A percentile compares a stretch with the other conserved stretches of the same genome.
Conservation (phyloP, 331 rosid genomes). For the Malus hybrid region DNA sequence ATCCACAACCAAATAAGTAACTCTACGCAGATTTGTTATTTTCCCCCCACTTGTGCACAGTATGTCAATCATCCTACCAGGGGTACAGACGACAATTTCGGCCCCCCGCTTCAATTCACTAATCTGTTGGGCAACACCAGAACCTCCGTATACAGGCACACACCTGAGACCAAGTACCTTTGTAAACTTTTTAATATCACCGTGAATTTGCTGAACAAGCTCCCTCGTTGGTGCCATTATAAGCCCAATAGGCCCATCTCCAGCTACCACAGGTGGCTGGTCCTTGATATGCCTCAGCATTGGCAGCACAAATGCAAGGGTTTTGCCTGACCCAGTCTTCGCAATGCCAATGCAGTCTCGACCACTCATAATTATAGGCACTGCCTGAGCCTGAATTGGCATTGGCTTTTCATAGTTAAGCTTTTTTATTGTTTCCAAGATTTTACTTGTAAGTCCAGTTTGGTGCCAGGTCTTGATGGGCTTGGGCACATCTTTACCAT, state of each 20-base stretch:
- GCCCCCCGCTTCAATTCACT: slow-evolving; percentile 92
- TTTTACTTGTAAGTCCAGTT: slow-evolving; percentile 87
- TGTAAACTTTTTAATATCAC: slow-evolving; percentile 72
- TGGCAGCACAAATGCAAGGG: slow-evolving; percentile 91
- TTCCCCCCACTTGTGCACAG: slow-evolving; percentile 91
- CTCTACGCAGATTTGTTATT: slow-evolving; percentile 84
- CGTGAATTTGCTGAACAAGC: slow-evolving; percentile 91
- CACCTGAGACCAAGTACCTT: slow-evolving; percentile 73
- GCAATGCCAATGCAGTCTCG: slow-evolving; percentile 91
- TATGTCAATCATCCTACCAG: slow-evolving; percentile 97
- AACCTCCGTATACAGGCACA: slow-evolving; percentile 95
- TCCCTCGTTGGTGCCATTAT: slow-evolving; percentile 96
- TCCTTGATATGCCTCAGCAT: slow-evolving; percentile 98
- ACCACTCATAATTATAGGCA: slow-evolving; percentile 87
- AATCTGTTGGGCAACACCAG: slow-evolving; percentile 96
- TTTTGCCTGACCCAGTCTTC: slow-evolving; percentile 96
- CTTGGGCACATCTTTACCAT: slow-evolving; percentile 95
- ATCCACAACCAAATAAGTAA: slow-evolving; percentile 88
- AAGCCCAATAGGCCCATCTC: slow-evolving; percentile 91
- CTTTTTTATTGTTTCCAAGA: slow-evolving; percentile 73
- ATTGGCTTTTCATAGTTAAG: slow-evolving; percentile 72
- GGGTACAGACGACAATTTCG: slow-evolving; percentile 92
- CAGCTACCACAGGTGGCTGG: slow-evolving; percentile 82
- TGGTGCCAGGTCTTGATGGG: slow-evolving; percentile 89
- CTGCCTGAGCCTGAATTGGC: slow-evolving; percentile 88